phyloP scores from a whole-genome alignment of 2,329 filamentous ascomycete species.

The Botryotinia calthae region DNA sequence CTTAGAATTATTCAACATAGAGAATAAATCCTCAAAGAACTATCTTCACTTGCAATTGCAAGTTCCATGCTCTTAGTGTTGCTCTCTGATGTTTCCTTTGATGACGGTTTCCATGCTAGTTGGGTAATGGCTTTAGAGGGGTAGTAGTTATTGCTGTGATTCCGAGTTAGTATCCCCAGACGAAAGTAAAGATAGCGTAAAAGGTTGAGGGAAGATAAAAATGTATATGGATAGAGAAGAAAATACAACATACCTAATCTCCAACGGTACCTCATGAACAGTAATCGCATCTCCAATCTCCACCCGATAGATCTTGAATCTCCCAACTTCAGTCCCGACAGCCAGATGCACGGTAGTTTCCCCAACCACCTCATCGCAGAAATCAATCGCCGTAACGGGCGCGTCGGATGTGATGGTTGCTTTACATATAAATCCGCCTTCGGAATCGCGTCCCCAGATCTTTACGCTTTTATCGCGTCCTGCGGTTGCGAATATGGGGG shows the following conservation, averaged over 20 bases:
- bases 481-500: constrained; percentile 73
- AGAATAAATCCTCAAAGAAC: constrained; percentile 57
- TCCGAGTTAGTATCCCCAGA: neutral
- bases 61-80: constrained; percentile 29
- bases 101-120: constrained; percentile 63
- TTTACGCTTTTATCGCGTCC: constrained; percentile 85
- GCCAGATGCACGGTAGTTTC: constrained; percentile 46
- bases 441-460: constrained; percentile 54
- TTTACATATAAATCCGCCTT: constrained; percentile 34
- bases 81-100: constrained; percentile 18
- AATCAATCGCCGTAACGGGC: constrained; percentile 71
- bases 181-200: too few species aligned
- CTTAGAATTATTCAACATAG: constrained; percentile 37
- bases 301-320: constrained; percentile 31
- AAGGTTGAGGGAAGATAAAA: too few species aligned
- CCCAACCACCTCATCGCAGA: constrained; percentile 45
- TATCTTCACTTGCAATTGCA: constrained; percentile 52
- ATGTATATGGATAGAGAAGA: neutral
- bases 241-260: constrained; percentile 13
- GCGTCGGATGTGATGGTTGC: constrained; percentile 54
- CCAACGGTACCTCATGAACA: constrained; percentile 24
- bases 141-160: constrained; percentile 47
- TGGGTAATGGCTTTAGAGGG: constrained; percentile 44
- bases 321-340: constrained; percentile 53
- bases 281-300: constrained; percentile 19